These are phyloP conservation scores for Funneliformis caledonium DNA, from an alignment of 371 early-diverging fungal genomes.

Conservation along the genomic window DNA sequence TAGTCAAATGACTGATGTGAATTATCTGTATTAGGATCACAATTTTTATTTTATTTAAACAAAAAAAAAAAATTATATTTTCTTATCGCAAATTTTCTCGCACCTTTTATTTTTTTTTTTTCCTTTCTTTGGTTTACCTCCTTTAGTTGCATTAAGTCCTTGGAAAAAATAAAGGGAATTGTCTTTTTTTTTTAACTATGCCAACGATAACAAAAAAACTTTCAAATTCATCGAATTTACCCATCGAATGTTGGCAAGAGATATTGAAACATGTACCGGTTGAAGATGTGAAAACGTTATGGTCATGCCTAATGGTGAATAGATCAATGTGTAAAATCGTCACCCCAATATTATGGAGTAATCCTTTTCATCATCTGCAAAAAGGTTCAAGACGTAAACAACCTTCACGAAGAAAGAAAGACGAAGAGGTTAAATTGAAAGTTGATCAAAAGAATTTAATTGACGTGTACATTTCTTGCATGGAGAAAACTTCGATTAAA, in stretches of 20 bases:
- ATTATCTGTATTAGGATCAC: no score
- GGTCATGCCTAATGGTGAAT: slow-evolving; percentile 14
- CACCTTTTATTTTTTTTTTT: no score
- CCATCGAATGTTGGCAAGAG: slow-evolving; percentile 12
- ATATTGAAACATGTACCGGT: neutral
- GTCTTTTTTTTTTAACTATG: neutral
- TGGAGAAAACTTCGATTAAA: neutral
- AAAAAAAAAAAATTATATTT: no score
- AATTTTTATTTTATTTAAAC: no score
- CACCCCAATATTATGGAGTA: slow-evolving; percentile 16
- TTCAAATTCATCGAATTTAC: neutral
- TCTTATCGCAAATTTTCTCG: no score
- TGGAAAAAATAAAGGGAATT: no score
- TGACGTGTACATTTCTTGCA: neutral
- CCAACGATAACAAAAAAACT: neutral
- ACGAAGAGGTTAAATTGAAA: neutral
- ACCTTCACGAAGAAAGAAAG: neutral
- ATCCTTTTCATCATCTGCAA: neutral
- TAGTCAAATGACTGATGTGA: no score
- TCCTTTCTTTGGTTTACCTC: no score
- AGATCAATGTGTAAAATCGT: neutral
- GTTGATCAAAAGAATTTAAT: neutral
- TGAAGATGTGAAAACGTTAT: neutral
- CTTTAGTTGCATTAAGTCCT: no score
- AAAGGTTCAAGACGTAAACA: neutral